Base-by-base conservation (phyloP, 345 rosid species). In the Citrus trifoliata region DNA sequence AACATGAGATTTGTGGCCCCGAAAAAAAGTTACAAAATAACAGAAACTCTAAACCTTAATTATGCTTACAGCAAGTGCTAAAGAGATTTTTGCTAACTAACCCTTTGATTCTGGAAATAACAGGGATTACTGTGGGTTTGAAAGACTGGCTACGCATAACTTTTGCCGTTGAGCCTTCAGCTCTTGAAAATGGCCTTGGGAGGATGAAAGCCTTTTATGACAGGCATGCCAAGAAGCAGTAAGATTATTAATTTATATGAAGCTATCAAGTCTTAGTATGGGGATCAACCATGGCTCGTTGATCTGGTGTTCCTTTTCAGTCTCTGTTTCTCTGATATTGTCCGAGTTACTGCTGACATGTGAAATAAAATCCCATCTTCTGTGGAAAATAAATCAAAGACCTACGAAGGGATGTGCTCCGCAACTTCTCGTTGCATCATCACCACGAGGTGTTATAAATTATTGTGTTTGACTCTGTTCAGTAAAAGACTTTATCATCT, bases 121-220 rank as follows among this genome's bases (percentile, higher is more conserved):
- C 82, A 86, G 87, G 91, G 5, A 55, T 62, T 4, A 62, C 79
- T 22, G 76, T 88, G n/a, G 89, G 89, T 30, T 42, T 87, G 84
- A 80, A 83, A 80, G 80, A 85, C 59, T 88, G 91, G 90, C 82
- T 88, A 40, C 88, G 86, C 27, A 62, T 88, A 62, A 79, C 87
- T 25, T 87, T 86, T 0, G 32, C 81, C 2, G 3, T 42, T 42
- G 91, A 88, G 67, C 84, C 76, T 7, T 30, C 73, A 18, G 59
- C 70, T 7, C 87, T 87, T 14, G 80, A 48, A 42, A 87, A 85
- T 22, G 91, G 86, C 56, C 48, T 88, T 12, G 61, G 27, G 18
- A 85, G 93, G 83, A 77, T 90, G 24, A 81, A 81, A 67, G 79
- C 84, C 42, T 90, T 88, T 74, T 81, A 79, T 63, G 35, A 72